Base-by-base conservation (phyloP, 108 stramenopile genomes). In the Asterionellopsis glacialis region DNA sequence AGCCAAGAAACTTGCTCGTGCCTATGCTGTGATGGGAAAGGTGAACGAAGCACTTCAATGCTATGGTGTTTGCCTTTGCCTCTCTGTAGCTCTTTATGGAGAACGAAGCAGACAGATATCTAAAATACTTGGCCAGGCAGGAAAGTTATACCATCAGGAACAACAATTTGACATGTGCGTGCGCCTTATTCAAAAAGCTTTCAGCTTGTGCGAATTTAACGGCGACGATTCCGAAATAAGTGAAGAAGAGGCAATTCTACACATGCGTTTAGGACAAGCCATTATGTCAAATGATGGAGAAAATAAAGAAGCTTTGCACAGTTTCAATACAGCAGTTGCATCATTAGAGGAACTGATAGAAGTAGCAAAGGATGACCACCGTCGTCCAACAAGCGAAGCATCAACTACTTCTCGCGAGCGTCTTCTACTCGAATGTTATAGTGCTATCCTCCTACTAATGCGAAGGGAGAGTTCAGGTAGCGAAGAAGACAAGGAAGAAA, bases 41-140 rank as follows among this genome's bases (percentile, higher is more conserved):
- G 45, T 44, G 13, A 73, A 77, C n/a, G 47, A 63, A 53, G 57
- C 76, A 16, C 53, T 74, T 45, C 51, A 57, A 58, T 67, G 28
- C 39, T 63, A 70, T 59, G 59, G 69, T 9, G 55, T 59, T 22
- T 65, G 59, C 43, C 57, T 77, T 33, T 64, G 54, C 14, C 38
- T 64, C 13, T 74, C 62, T 41, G 38, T 73, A 15, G 51, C 28
- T 19, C 60, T 62, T n/a, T 71, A 57, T 63, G 76, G 76, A 41
- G 70, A 77, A 41, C 45, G 70, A 51, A 67, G 61, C 49, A 48
- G 66, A 15, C 39, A 74, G 65, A 69, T 74, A 19, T 73, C 76
- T 23, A 63, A 61, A 21, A 58, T 69, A 14, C 53, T 77, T 28
- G 44, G 45, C 18, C 57, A 65, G 23, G 57, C 74, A 57, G 76